Evolutionary conservation across 768 basidiomycete species (phyloP).

Genomic region (Pleurotus tuber-regium): DNA sequence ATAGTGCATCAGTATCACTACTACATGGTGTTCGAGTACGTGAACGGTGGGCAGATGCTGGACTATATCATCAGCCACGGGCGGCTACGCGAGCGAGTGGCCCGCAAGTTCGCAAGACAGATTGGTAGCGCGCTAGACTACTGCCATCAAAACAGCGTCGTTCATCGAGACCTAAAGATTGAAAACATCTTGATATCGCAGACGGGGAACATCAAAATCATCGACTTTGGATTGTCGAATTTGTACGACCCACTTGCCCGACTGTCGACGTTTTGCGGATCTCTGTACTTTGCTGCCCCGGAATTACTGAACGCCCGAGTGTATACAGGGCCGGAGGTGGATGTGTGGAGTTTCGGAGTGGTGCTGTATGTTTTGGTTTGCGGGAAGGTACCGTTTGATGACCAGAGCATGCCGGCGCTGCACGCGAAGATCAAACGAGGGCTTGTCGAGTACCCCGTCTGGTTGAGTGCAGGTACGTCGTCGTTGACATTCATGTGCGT

Average conservation of each 20-base stretch:
- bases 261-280: conserved; percentile 95
- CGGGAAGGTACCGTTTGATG: conserved; percentile 98
- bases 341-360: conserved; percentile 99
- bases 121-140: conserved; percentile 96
- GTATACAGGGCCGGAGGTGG: conserved; percentile 97
- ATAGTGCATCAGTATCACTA: conserved; percentile 97
- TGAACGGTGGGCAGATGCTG: conserved; percentile 99
- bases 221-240: conserved; percentile 98
- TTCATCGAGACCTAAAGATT: conserved; percentile 99
- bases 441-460: conserved; percentile 94
- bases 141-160: conserved; percentile 96
- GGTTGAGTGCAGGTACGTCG: conserved; percentile 85
- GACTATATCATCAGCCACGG: conserved; percentile 99
- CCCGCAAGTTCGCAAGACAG: conserved; percentile 96
- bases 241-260: conserved; percentile 81
- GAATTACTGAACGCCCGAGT: conserved; percentile 95
- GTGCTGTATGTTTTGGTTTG: conserved; percentile 97
- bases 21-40: conserved; percentile 99
- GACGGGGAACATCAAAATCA: conserved; percentile 99
- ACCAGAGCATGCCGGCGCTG: conserved; percentile 98
- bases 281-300: conserved; percentile 97
- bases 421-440: conserved; percentile 99
- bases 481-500: neutral
- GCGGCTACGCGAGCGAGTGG: conserved; percentile 89
- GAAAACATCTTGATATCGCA: conserved; percentile 99